Evolutionary conservation across 768 basidiomycete genomes (phyloP).

Genomic region (Pisolithus sp.): DNA sequence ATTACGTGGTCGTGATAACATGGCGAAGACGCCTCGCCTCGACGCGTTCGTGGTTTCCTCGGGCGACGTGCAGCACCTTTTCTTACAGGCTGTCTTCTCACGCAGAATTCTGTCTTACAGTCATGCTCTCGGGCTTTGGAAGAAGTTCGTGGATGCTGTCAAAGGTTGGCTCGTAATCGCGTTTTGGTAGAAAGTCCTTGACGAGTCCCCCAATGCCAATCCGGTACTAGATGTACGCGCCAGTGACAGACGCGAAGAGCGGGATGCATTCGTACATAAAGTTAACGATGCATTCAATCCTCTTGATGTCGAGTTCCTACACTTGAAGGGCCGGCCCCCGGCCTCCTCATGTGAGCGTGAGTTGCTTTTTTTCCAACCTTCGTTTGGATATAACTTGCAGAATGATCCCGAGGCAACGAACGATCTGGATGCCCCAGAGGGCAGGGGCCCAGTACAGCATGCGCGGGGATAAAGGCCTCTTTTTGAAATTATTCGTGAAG

Average conservation of each 20-base stretch:
- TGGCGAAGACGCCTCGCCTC: no score
- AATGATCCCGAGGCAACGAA: no score
- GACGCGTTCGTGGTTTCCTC: conserved; percentile 30
- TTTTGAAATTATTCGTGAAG: no score
- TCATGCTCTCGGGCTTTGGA: conserved; percentile 61
- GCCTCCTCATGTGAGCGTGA: no score
- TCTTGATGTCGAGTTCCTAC: conserved; percentile 75
- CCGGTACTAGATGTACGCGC: conserved; percentile 42
- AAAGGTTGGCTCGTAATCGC: conserved; percentile 41
- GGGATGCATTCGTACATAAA: conserved; percentile 52
- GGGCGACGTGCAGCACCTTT: conserved; percentile 62
- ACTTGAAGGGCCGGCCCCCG: no score
- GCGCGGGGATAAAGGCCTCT: no score
- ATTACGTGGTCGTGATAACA: no score
- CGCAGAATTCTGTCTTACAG: conserved; percentile 59
- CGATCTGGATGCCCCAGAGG: no score
- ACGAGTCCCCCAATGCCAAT: conserved; percentile 30
- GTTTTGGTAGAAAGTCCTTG: no score
- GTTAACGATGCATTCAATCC: conserved; percentile 61
- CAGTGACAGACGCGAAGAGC: conserved; percentile 38
- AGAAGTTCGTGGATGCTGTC: conserved; percentile 60
- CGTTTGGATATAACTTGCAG: no score
- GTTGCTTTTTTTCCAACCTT: no score
- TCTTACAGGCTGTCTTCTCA: conserved; percentile 73
- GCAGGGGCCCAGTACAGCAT: no score